Evolutionary conservation across 306 rosid genomes (phyloP).

Genomic region (Begonia masoniana): DNA sequence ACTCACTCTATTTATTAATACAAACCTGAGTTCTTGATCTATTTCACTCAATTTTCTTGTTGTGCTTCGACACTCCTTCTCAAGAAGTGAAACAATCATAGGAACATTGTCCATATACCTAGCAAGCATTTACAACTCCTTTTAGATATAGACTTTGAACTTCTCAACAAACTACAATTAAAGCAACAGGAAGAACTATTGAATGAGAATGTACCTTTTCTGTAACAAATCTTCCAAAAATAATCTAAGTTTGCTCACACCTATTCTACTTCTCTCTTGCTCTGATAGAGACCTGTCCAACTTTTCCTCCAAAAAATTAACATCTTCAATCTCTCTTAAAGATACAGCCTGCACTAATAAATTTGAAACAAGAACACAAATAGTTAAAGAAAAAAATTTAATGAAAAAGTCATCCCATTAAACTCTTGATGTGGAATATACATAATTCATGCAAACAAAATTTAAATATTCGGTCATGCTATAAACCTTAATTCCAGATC

Average conservation of each 20-base stretch:
- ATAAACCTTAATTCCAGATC: too few relatives aligned
- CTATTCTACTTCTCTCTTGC: constrained; percentile 80
- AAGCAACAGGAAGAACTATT: neutral
- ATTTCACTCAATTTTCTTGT: constrained; percentile 66
- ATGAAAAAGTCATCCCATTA: too few relatives aligned
- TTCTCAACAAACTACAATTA: constrained; percentile 6
- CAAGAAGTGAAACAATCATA: constrained; percentile 88
- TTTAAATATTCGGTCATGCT: too few relatives aligned
- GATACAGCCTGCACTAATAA: constrained; percentile 53
- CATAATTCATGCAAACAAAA: too few relatives aligned
- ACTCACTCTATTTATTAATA: neutral
- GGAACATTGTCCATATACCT: constrained; percentile 93
- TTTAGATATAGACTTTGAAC: constrained; percentile 10
- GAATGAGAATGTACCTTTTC: constrained; percentile 41
- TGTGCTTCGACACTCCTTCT: constrained; percentile 73
- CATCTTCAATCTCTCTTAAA: constrained; percentile 75
- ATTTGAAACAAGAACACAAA: constrained; percentile 1
- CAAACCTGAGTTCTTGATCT: constrained; percentile 76
- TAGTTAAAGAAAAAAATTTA: too few relatives aligned
- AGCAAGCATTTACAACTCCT: constrained; percentile 20
- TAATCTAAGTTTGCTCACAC: constrained; percentile 76
- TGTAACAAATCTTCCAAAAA: constrained; percentile 83
- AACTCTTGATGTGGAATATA: too few relatives aligned
- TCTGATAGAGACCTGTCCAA: constrained; percentile 64
- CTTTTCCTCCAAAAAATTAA: constrained; percentile 68